Percentiles rank a stretch among this genome's conserved stretches.
phyloP scores from a whole-genome alignment of 1,139 yeast species.

The Magnusiomyces suaveolens region DNA sequence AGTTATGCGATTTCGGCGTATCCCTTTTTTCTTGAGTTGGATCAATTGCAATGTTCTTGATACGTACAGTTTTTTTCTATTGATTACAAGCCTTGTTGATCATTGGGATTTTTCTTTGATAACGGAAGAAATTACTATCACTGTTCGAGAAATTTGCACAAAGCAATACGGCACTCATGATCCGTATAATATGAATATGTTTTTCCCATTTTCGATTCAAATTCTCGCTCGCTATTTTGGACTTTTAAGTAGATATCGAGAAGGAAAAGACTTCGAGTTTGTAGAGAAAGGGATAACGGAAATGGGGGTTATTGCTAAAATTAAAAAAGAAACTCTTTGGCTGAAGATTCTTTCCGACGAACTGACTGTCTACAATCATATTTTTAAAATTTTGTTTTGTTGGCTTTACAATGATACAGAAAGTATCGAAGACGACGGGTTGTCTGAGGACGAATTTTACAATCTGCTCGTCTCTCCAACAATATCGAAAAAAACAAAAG shows the following conservation, averaged over 20 bases:
- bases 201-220: not conserved
- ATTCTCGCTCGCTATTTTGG: not conserved
- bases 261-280: not conserved
- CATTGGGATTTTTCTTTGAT: not conserved
- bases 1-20: not conserved
- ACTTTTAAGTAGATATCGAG: not conserved
- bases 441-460: not conserved
- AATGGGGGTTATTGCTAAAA: not conserved
- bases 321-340: not conserved
- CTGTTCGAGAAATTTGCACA: not conserved
- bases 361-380: not conserved
- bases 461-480: not conserved
- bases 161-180: not conserved
- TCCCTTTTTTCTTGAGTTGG: not conserved
- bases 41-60: not conserved
- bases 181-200: not conserved
- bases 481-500: not conserved
- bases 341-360: not conserved
- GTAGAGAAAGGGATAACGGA: not conserved
- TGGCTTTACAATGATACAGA: not conserved
- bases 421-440: not conserved
- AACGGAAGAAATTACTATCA: not conserved
- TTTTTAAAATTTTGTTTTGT: not conserved
- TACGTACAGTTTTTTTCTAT: not conserved
- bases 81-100: not conserved